Evolutionary conservation across 176 grass and related monocot genomes (phyloP).

Genomic region (Aegilops sharonensis): DNA sequence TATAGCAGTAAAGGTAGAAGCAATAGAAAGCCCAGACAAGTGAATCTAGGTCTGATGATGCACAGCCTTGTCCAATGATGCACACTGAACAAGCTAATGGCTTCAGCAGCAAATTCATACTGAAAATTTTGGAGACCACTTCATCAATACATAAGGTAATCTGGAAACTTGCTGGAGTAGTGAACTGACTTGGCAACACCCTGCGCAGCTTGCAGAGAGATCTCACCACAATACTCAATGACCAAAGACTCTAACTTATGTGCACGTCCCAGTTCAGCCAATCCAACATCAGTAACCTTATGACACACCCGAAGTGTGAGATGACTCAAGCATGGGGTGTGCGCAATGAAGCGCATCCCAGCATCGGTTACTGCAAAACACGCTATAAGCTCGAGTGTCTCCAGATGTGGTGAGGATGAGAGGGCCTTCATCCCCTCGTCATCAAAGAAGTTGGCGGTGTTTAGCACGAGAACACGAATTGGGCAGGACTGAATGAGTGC

Average conservation of each 20-base stretch:
- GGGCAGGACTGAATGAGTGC: constrained; percentile 4
- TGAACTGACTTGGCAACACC: constrained; percentile 16
- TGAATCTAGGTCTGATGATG: neutral
- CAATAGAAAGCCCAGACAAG: neutral
- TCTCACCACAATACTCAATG: neutral
- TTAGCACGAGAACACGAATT: neutral
- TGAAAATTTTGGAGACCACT: neutral
- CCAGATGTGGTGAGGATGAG: neutral
- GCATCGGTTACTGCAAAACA: neutral
- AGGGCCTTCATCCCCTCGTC: neutral
- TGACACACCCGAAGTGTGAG: neutral
- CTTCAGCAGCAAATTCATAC: neutral
- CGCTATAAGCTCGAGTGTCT: neutral
- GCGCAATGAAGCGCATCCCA: neutral
- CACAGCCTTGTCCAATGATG: neutral
- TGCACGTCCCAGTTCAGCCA: neutral
- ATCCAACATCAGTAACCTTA: neutral
- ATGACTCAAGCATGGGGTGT: neutral
- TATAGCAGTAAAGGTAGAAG: neutral
- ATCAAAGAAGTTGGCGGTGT: neutral
- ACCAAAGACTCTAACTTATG: constrained; percentile 7
- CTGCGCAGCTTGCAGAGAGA: neutral
- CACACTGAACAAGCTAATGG: neutral
- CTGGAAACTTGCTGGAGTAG: neutral
- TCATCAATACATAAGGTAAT: neutral